These are phyloP conservation scores for Pseudophaeomoniella oleicola DNA, from an alignment of 2,329 filamentous ascomycete genomes.

Conservation along the genomic window DNA sequence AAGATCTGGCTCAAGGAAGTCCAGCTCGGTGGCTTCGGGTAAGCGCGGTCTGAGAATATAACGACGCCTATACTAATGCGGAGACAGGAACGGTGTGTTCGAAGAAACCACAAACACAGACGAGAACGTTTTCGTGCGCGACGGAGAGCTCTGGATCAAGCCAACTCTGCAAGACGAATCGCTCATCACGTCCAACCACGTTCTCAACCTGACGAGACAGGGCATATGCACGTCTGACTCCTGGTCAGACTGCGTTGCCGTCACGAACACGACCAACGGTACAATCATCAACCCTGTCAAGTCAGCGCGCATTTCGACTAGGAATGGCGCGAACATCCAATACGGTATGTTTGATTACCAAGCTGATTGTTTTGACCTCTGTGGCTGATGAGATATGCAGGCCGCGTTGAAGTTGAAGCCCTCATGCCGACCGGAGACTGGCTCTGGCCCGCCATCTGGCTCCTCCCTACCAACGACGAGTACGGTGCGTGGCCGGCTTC, in stretches of 20 bases:
- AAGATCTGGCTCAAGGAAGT: conserved; percentile 36
- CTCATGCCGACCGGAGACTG: conserved; percentile 39
- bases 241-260: conserved; percentile 21
- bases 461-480: conserved; percentile 33
- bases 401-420: conserved; percentile 41
- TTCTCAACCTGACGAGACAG: conserved; percentile 28
- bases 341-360: too few relatives aligned
- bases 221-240: conserved; percentile 27
- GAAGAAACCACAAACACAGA: conserved; percentile 39
- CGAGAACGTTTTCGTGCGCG: conserved; percentile 33
- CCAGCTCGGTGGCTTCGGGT: conserved; percentile 30
- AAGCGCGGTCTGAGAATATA: too few relatives aligned
- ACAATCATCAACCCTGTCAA: conserved; percentile 35
- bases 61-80: too few relatives aligned
- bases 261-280: conserved; percentile 29
- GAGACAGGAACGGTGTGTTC: conserved; percentile 39
- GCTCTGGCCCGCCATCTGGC: conserved; percentile 39
- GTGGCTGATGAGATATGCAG: too few relatives aligned
- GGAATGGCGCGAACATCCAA: conserved; percentile 29
- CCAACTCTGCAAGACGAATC: conserved; percentile 32
- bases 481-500: conserved; percentile 38
- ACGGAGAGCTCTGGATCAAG: conserved; percentile 38
- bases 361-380: too few relatives aligned
- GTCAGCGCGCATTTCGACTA: conserved; percentile 34
- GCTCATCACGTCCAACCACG: conserved; percentile 13